Evolutionary conservation across 75 land plant species (phyloP), one percentile per base, ranked within the genome.

Genomic region (Selaginella tamariscina): DNA sequence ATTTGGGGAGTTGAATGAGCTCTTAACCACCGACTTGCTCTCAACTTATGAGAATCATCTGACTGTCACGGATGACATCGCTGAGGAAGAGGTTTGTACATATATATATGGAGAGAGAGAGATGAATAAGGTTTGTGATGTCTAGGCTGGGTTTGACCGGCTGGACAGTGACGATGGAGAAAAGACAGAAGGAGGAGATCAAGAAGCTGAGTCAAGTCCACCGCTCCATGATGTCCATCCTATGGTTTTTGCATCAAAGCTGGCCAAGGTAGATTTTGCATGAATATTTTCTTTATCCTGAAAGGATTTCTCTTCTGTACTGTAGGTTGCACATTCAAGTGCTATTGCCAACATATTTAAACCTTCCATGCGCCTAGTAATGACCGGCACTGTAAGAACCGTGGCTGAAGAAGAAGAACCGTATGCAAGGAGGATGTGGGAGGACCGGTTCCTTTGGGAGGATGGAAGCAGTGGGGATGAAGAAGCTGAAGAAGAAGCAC

Each of bases 201-300:
- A 56, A 64, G 80, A 80, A 5, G 75, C 72, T 54, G 82, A 55
- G n/a, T n/a, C n/a, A n/a, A n/a, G n/a, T n/a, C n/a, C n/a, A n/a
- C n/a, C 93, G 5, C 80, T 88, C 83, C 77, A 73, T 26, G 81
- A 79, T 70, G 75, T 79, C 55, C 89, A 91, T 71, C 97, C 97
- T 1, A 74, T 91, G 73, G 78, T 81, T 64, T 91, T 91, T 76
- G 88, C 97, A 29, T 75, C 72, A 28, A 88, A 75, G 72, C 65
- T 91, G 11, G 71, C 86, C 23, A 83, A 88, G 92, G 92, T 88
- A 66, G 29, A 31, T n/a, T 23, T 59, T 9, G 62, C 8, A 8
- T 8, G 5, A n/a, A 8, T 26, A n/a, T 8, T 59, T 59, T 59
- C 11, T 39, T 39, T n/a, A n/a, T n/a, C n/a, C n/a, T n/a, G n/a